These are phyloP conservation scores for Coemansia sp. DNA, from an alignment of 192 early-diverging fungal species.

Conservation along the genomic window DNA sequence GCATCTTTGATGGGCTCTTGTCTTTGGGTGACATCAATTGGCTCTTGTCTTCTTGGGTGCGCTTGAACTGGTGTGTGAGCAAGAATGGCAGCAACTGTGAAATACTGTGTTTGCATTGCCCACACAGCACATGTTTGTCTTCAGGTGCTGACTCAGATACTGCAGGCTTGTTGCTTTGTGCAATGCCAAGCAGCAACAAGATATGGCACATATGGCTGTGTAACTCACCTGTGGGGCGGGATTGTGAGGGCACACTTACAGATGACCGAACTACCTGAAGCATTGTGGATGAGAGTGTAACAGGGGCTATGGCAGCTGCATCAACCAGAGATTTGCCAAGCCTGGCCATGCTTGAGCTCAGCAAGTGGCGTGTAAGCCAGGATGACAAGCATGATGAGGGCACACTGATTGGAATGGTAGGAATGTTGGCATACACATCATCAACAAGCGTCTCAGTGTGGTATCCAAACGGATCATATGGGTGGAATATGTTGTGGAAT, in stretches of 20 bases:
- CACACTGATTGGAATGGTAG: constrained; percentile 46
- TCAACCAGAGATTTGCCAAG: constrained; percentile 35
- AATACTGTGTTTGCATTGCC: neutral
- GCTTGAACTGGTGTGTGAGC: neutral
- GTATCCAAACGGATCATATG: constrained; percentile 72
- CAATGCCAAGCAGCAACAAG: constrained; percentile 1
- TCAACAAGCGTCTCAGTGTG: constrained; percentile 66
- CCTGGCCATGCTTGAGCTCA: constrained; percentile 26
- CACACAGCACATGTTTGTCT: neutral
- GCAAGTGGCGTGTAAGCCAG: constrained; percentile 1
- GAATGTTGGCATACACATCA: constrained; percentile 49
- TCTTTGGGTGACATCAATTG: neutral
- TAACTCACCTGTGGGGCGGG: neutral
- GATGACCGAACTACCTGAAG: constrained; percentile 21
- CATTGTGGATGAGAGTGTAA: constrained; percentile 20
- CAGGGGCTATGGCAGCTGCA: constrained; percentile 22
- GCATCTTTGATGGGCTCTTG: neutral
- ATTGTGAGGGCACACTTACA: constrained; percentile 13
- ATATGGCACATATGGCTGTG: neutral
- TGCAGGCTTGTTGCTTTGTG: neutral
- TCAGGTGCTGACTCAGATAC: too few relatives aligned
- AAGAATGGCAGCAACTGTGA: neutral
- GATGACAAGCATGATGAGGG: neutral
- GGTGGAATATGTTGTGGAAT: constrained; percentile 73
- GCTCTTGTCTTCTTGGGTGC: neutral